phyloP scores from a whole-genome alignment of 495 filamentous ascomycete genomes.

The Echria macrotheca region DNA sequence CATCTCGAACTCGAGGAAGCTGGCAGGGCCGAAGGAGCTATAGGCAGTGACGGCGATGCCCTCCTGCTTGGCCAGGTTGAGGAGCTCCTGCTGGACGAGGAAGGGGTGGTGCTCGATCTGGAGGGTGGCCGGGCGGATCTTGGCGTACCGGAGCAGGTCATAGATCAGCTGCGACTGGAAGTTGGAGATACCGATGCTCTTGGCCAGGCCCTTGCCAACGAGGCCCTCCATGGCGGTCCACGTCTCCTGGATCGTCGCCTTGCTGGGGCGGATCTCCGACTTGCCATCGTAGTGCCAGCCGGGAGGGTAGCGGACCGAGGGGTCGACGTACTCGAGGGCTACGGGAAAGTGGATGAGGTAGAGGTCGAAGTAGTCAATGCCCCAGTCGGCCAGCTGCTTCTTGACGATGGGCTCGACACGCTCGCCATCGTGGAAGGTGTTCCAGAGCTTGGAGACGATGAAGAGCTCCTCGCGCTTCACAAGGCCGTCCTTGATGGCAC shows the following conservation, averaged over 20 bases:
- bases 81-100: constrained; percentile 71
- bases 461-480: constrained; percentile 87
- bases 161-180: constrained; percentile 78
- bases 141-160: constrained; percentile 81
- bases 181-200: constrained; percentile 84
- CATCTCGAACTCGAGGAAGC: constrained; percentile 77
- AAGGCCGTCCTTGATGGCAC: constrained; percentile 79
- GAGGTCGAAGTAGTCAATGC: constrained; percentile 79
- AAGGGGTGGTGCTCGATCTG: constrained; percentile 99
- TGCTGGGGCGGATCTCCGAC: constrained; percentile 53
- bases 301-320: constrained; percentile 70
- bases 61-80: constrained; percentile 65
- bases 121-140: constrained; percentile 69
- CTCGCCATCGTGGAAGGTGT: constrained; percentile 74
- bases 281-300: constrained; percentile 65
- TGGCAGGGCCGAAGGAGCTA: constrained; percentile 82
- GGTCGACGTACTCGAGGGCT: constrained; percentile 73
- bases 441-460: constrained; percentile 91
- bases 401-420: constrained; percentile 66
- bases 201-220: constrained; percentile 61
- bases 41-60: constrained; percentile 82
- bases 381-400: constrained; percentile 74
- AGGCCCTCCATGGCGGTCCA: constrained; percentile 82
- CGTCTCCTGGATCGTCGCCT: constrained; percentile 76
- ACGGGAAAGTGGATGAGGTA: constrained; percentile 82